Base-by-base conservation (phyloP, 2,329 filamentous ascomycete genomes). In the Talaromyces pinophilus region DNA sequence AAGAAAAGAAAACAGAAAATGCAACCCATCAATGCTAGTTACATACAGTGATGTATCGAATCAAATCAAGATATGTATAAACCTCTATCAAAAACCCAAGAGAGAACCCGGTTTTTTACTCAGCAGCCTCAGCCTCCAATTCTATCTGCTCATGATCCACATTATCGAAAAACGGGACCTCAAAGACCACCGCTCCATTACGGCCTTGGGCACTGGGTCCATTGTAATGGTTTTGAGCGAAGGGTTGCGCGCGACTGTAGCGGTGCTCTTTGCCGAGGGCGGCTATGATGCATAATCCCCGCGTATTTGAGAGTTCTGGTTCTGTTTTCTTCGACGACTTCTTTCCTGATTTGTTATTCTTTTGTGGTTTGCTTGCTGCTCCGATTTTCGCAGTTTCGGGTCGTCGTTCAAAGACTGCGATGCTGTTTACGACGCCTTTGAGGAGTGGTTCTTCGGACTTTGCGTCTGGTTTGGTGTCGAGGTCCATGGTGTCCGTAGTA, bases 111-210 rank as follows among this genome's bases (percentile, higher is more conserved):
- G 6, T 11, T 7, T 48, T 33, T 30, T 55, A 44, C 46, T 52
- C 55, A 19, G 48, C 44, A 11, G 6, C 13, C 8, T 25, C 35
- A 38, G 46, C 57, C 35, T 59, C 59, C 33, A 60, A 40, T 25
- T 63, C 63, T 55, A 61, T 66, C 61, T 61, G 62, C 13, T 67
- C 66, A 64, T 66, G 48, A 59, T 75, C 71, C 40, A 61, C 61
- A 54, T 52, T 59, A 44, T 65, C 55, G 60, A 70, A 68, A 57
- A 81, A 79, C 0, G 90, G 86, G 40, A 97, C 87, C 76, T 97
- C 93, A 75, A 97, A 96, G 10, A 97, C 85, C 28, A 95, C 86
- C n/a, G 91, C 91, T 6, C 92, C 92, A 75, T 97, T 97, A 70
- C 89, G 89, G 3, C 88, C 92, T 28, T 75, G 75, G 2, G 74